Evolutionary conservation across 345 rosid genomes (phyloP).

Genomic region (Citrus mangshanensis): DNA sequence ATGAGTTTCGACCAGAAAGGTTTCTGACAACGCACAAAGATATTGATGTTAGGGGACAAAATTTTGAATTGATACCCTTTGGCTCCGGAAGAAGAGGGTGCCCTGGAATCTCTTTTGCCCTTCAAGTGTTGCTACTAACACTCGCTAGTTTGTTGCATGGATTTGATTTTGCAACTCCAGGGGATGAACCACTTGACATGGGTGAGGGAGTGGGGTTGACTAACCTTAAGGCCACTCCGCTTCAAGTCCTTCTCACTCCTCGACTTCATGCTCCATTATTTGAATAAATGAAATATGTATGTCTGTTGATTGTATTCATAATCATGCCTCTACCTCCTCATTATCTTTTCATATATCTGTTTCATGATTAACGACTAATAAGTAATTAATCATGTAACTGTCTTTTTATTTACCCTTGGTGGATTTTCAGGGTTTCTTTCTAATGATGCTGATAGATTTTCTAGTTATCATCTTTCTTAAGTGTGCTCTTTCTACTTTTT

Average conservation of each 20-base stretch:
- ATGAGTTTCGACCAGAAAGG: constrained; percentile 34
- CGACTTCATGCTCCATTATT: constrained; percentile 8
- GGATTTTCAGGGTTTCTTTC: no score
- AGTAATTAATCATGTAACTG: no score
- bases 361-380: neutral
- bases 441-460: no score
- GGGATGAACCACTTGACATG: constrained; percentile 26
- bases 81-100: constrained; percentile 42
- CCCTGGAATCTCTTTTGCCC: constrained; percentile 34
- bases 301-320: neutral
- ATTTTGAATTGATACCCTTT: constrained; percentile 39
- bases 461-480: no score
- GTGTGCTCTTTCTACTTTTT: no score
- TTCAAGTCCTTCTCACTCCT: constrained; percentile 12
- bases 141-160: constrained; percentile 36
- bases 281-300: neutral
- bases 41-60: constrained; percentile 29
- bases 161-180: constrained; percentile 24
- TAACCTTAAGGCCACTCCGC: neutral
- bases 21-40: constrained; percentile 32
- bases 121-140: constrained; percentile 23
- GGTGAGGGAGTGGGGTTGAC: constrained; percentile 15
- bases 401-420: no score
- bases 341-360: neutral
- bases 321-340: neutral